Percentiles rank a stretch among this genome's conserved stretches.
These are phyloP conservation scores for Torulaspora globosa DNA, from an alignment of 1,139 yeast species.

Conservation along the genomic window DNA sequence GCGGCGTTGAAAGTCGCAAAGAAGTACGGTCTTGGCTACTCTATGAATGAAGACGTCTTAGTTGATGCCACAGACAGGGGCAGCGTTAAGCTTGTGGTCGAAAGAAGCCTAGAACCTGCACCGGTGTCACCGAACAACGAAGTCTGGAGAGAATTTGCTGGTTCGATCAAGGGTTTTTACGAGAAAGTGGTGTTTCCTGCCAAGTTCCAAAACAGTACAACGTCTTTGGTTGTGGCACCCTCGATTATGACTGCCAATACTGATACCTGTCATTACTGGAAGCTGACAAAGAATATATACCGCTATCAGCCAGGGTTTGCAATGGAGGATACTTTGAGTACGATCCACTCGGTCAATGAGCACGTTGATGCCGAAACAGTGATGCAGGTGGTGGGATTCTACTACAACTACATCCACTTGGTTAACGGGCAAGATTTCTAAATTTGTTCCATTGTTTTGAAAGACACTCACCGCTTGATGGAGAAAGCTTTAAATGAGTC, in stretches of 20 bases:
- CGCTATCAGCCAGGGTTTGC: constrained; percentile 43
- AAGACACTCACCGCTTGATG: no score
- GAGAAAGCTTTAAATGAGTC: not conserved
- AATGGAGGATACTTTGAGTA: constrained; percentile 17
- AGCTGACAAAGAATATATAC: constrained; percentile 51
- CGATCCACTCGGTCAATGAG: constrained; percentile 56
- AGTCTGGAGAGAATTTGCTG: constrained; percentile 54
- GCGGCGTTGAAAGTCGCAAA: constrained; percentile 44
- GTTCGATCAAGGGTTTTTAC: constrained; percentile 54
- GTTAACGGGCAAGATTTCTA: constrained; percentile 3
- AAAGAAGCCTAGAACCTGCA: constrained; percentile 48
- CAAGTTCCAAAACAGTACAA: constrained; percentile 18
- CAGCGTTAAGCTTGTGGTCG: constrained; percentile 40
- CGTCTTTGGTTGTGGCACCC: constrained; percentile 45
- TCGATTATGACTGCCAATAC: constrained; percentile 58
- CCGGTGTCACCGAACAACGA: constrained; percentile 52
- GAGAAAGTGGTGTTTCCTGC: constrained; percentile 45
- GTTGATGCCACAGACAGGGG: constrained; percentile 40
- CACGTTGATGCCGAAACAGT: constrained; percentile 49
- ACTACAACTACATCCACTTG: constrained; percentile 45
- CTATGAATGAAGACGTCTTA: constrained; percentile 37
- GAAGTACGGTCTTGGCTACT: constrained; percentile 46
- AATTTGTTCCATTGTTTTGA: not conserved
- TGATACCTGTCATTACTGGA: constrained; percentile 61
- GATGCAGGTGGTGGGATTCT: constrained; percentile 53